Evolutionary conservation across 805 yeast species (phyloP), one percentile per base, ranked within the genome.

Genomic region (Candida namnaoensis): DNA sequence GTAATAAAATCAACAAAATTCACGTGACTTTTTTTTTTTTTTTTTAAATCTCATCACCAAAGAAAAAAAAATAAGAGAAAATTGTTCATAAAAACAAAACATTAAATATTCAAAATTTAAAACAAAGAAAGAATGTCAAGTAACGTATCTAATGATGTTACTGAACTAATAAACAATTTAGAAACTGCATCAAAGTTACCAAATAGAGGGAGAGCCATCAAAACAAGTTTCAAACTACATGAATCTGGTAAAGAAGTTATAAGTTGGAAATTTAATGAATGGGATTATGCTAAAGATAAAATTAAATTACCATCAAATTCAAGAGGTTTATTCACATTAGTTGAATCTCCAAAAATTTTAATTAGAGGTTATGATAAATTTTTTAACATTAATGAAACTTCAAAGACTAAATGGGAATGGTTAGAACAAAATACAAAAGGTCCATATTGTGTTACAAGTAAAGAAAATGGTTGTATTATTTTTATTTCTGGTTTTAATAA

Each of bases 311-410:
- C 96, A 0, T 69, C 78, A 5, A 64, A 78, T 40, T 95, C 97
- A 0, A 71, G 99, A 42, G 99, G 99, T 0, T 58, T 91, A 13
- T 91, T 91, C 59, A 83, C 77, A 0, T 37, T 64, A 5, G 64
- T 66, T 26, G 48, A 51, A 1, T 51, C 46, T 1, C 62, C 63
- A 7, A 50, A 46, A 28, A 82, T 93, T 23, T 78, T 78, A 2
- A 79, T 81, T 2, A 67, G 99, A 50, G 99, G 99, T 0, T 93
- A 93, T 58, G 93, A 93, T 61, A 93, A 93, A 62, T 93, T 93
- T 61, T 93, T 88, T 72, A 91, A 85, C 55, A 66, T 88, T 4
- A 75, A 69, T 46, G 99, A 93, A 57, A 69, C 73, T 2, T 48
- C 62, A 0, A 47, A 47, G 6, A 82, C 95, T 0, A 71, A 66